These are phyloP conservation scores for Aspergillus ochraceoroseus DNA, from an alignment of 2,329 filamentous ascomycete species.

Conservation along the genomic window DNA sequence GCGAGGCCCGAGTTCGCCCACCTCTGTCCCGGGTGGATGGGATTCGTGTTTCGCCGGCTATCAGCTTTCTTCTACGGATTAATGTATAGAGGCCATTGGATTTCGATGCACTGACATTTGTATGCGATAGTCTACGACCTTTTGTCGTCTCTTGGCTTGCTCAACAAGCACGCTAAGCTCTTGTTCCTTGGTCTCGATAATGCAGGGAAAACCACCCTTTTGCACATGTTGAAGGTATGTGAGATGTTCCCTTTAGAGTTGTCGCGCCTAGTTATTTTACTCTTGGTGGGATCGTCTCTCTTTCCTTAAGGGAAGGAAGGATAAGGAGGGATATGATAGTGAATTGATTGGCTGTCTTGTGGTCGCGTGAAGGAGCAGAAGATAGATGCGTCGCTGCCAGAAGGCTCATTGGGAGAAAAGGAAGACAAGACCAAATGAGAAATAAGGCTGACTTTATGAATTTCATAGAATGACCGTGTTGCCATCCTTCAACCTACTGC, in stretches of 20 bases:
- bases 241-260: not conserved
- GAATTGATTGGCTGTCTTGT: no score
- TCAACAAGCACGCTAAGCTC: conserved; percentile 95
- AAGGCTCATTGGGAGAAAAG: not conserved
- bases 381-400: not conserved
- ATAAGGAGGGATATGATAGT: no score
- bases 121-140: conserved; percentile 71
- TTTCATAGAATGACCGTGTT: conserved; percentile 74
- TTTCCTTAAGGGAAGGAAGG: no score
- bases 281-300: not conserved
- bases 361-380: not conserved
- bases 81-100: no score
- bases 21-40: no score
- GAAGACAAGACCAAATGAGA: not conserved
- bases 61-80: no score
- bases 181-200: conserved; percentile 91
- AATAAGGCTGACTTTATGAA: not conserved
- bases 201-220: conserved; percentile 86
- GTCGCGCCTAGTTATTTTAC: not conserved
- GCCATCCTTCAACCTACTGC: conserved; percentile 86
- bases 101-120: conserved; percentile 7
- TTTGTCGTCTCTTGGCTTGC: conserved; percentile 76
- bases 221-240: conserved; percentile 91
- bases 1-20: no score
- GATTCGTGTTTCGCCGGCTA: no score